phyloP scores from a whole-genome alignment of 352 stramenopile species.

The Phytopythium boreale region DNA sequence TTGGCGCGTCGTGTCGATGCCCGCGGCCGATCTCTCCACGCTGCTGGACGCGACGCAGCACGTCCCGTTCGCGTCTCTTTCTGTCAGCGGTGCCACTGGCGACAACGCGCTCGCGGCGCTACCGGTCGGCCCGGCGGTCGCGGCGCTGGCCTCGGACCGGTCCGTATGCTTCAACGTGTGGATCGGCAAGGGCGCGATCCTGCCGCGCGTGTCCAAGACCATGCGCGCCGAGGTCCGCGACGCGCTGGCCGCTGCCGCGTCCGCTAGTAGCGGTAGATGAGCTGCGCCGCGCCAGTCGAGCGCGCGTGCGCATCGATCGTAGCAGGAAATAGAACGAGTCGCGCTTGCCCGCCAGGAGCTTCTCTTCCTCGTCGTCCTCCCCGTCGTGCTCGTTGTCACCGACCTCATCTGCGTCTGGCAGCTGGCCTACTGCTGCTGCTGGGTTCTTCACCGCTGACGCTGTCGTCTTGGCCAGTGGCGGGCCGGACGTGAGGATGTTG shows the following conservation, averaged over 20 bases:
- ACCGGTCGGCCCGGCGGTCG: conserved; percentile 56
- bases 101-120: conserved; percentile 31
- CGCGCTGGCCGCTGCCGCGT: conserved; percentile 17
- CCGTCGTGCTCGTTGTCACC: background rate
- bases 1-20: conserved; percentile 60
- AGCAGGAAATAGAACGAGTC: conserved; percentile 85
- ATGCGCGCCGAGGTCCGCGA: conserved; percentile 55
- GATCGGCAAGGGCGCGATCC: conserved; percentile 63
- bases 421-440: background rate
- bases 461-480: conserved; percentile 1
- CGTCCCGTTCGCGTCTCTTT: conserved; percentile 47
- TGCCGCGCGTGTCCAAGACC: conserved; percentile 76
- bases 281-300: background rate
- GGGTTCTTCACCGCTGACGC: background rate
- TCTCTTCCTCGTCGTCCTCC: conserved; percentile 16
- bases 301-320: conserved; percentile 38
- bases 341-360: conserved; percentile 41
- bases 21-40: conserved; percentile 36
- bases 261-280: background rate
- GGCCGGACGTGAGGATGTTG: conserved; percentile 58
- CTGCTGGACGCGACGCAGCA: conserved; percentile 55
- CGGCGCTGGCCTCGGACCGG: conserved; percentile 32
- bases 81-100: conserved; percentile 28
- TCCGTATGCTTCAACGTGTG: conserved; percentile 74
- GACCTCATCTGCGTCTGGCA: background rate